Conservation (phyloP, 148 eudicot species). For the Rhododendron ovatum region DNA sequence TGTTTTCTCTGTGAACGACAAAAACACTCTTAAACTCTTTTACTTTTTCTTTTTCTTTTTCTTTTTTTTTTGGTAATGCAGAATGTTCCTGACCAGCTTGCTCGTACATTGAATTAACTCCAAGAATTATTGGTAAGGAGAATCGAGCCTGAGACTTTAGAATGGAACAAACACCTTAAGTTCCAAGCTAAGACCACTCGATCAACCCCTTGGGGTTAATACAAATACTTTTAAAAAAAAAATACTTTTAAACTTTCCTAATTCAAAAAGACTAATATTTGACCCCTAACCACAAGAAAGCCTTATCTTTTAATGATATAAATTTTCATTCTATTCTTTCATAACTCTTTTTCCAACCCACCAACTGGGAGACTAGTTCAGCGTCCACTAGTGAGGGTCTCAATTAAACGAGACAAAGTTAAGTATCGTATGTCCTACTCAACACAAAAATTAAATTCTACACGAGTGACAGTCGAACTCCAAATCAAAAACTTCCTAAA, state of each 20-base stretch:
- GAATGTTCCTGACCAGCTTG: fast-evolving
- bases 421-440: background rate
- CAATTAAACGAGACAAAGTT: background rate
- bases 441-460: background rate
- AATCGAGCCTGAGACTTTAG: too few species aligned
- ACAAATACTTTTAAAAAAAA: too few species aligned
- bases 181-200: too few species aligned
- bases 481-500: background rate
- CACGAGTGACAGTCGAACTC: background rate
- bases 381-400: background rate
- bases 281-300: background rate
- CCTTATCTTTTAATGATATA: background rate
- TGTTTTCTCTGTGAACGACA: background rate
- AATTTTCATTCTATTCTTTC: background rate
- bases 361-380: background rate
- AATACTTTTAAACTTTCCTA: background rate
- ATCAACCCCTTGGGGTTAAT: too few species aligned
- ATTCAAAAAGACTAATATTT: background rate
- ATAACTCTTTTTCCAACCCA: background rate
- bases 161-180: too few species aligned
- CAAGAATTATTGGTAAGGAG: too few species aligned
- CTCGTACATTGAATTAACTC: too few species aligned
- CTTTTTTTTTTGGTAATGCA: too few species aligned
- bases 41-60: too few species aligned
- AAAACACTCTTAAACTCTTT: background rate